Base-by-base conservation (phyloP, 768 basidiomycete species). In the Rhizopogon rudus region DNA sequence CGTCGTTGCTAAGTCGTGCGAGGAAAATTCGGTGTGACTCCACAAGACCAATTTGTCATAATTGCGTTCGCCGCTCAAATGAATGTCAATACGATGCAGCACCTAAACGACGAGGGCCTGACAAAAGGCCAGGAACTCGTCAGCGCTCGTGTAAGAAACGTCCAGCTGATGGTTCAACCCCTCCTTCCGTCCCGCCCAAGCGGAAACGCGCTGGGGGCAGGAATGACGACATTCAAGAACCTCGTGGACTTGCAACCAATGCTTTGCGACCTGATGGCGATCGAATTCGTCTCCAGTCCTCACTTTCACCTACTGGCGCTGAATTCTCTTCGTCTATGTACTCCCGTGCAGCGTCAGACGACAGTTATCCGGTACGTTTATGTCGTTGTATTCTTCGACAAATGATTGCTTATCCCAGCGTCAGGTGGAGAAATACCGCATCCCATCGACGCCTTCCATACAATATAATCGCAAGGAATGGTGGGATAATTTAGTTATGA, bases 1-100 rank as follows among this genome's bases (percentile, higher is more conserved):
- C 68, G 65, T 72, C 59, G 46, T n/a, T 66, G 60, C 64, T 67
- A 74, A 91, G 90, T 71, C 90, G 89, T 61, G 80, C 82, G 59
- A 81, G 90, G 68, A 92, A 92, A 78, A 91, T 91, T 63, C 83
- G 86, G 57, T 92, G 90, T 75, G 90, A 91, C 70, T 91, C 89
- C 55, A 87, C 83, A 35, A 78, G 89, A 66, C 90, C 90, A 60
- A 76, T 79, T 54, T 92, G 90, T 76, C 81, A 85, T 75, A 92
- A 92, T 72, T 91, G 90, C 70, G 76, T 80, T 71, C 84, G 88
- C 66, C 78, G 90, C 65, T 81, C 81, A 61, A 88, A 89, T 70
- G 77, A 78, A 53, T 92, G 90, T 71, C 79, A 86, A 72, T 92
- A 91, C 71, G 90, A 92, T 67, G 74, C 81, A 29, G 86, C 80